Percentiles rank a stretch among this genome's conserved stretches.
These are phyloP conservation scores for Boletus speciosus DNA, from an alignment of 768 basidiomycete species.

Conservation along the genomic window DNA sequence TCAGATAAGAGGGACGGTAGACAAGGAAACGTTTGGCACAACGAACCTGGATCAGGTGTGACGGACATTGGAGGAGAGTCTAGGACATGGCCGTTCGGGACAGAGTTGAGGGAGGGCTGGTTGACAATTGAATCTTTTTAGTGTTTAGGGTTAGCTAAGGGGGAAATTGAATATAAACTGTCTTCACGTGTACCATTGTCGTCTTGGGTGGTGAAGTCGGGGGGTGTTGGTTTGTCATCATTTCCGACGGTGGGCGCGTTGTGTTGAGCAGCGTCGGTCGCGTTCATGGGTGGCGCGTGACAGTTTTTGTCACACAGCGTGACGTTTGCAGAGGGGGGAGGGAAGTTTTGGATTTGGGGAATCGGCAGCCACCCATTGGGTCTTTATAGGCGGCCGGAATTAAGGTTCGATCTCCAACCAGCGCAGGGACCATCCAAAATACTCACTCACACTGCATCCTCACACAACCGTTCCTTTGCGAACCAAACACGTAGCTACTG, in stretches of 20 bases:
- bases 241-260: constrained; percentile 28
- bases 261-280: constrained; percentile 34
- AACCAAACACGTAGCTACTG: constrained; percentile 6
- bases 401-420: constrained; percentile 79
- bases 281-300: constrained; percentile 73
- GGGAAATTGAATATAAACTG: constrained; percentile 28
- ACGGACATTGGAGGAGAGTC: constrained; percentile 39
- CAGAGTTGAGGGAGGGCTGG: constrained; percentile 37
- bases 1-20: constrained; percentile 28
- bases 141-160: constrained; percentile 40
- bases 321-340: constrained; percentile 45
- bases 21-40: constrained; percentile 12
- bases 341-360: constrained; percentile 64
- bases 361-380: constrained; percentile 63
- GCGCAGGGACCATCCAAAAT: constrained; percentile 64
- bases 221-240: constrained; percentile 28
- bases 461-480: constrained; percentile 10
- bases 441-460: constrained; percentile 34
- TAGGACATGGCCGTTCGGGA: constrained; percentile 64
- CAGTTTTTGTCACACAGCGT: constrained; percentile 58
- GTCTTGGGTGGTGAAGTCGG: constrained; percentile 20
- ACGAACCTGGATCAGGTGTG: constrained; percentile 54
- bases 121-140: constrained; percentile 20
- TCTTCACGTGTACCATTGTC: constrained; percentile 40
- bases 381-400: constrained; percentile 79